Evolutionary conservation across 768 basidiomycete species (phyloP).

Genomic region (Lentinus tigrinus): DNA sequence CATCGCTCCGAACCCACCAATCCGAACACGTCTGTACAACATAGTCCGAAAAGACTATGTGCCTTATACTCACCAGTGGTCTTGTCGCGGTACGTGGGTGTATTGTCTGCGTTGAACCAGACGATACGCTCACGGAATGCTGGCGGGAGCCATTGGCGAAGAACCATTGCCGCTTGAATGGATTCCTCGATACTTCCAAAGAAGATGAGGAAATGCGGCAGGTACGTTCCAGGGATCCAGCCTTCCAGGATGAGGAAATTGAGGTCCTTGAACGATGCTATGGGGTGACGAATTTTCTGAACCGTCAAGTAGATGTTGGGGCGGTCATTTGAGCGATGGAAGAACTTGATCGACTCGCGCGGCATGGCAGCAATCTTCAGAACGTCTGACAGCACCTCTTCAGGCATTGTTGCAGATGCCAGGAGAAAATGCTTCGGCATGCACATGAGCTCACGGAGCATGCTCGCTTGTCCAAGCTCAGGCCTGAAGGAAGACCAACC

Average conservation of each 20-base stretch:
- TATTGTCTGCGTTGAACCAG: slow-evolving; percentile 31
- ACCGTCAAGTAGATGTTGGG: slow-evolving; percentile 33
- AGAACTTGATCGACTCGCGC: background rate
- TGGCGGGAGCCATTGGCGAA: background rate
- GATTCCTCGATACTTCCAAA: slow-evolving; percentile 23
- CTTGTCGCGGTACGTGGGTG: slow-evolving; percentile 19
- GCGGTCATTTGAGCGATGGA: slow-evolving; percentile 31
- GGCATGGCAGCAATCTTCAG: background rate
- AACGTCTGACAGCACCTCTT: background rate
- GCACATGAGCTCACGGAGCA: background rate
- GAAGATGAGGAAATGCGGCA: slow-evolving; percentile 26
- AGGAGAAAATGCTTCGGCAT: background rate
- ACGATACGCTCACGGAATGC: slow-evolving; percentile 17
- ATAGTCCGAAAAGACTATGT: background rate
- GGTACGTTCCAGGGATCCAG: background rate
- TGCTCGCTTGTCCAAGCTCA: background rate
- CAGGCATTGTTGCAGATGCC: background rate
- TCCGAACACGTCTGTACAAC: background rate
- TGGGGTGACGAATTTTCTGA: slow-evolving; percentile 20
- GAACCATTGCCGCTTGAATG: background rate
- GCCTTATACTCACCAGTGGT: slow-evolving; percentile 13
- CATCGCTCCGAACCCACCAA: slow-evolving; percentile 28
- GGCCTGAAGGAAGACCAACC: slow-evolving; percentile 38
- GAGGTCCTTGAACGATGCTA: slow-evolving; percentile 17
- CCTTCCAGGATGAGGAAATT: slow-evolving; percentile 17